Percentiles rank a stretch among this genome's conserved stretches.
Evolutionary conservation across 1,284 basidiomycete genomes (phyloP).

Genomic region (Puccinia coronata): DNA sequence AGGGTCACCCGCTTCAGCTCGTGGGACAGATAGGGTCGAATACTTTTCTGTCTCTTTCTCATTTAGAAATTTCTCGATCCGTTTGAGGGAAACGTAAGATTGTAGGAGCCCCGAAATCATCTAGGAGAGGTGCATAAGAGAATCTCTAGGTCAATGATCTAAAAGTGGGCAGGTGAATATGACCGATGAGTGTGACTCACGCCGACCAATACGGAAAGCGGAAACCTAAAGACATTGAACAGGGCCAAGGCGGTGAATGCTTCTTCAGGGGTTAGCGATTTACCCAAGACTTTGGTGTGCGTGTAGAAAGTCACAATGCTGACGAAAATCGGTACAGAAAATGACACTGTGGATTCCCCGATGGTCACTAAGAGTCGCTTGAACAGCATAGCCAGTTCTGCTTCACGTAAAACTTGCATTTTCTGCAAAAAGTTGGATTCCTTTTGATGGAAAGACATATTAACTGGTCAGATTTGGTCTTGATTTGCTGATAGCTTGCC

Average conservation of each 20-base stretch:
- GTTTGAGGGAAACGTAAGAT: conserved; percentile 57
- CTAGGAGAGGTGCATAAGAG: not conserved
- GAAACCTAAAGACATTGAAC: conserved; percentile 63
- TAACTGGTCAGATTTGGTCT: conserved; percentile 60
- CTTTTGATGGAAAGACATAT: conserved; percentile 55
- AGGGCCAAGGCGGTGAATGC: conserved; percentile 64
- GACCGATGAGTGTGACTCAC: not conserved
- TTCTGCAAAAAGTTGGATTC: conserved; percentile 60
- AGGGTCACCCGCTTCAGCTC: conserved; percentile 56
- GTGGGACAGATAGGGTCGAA: conserved; percentile 59
- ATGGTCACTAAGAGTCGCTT: conserved; percentile 25
- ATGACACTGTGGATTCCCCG: conserved; percentile 59
- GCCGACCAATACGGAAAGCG: conserved; percentile 51
- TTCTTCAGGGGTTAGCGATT: conserved; percentile 59
- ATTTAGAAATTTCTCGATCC: conserved; percentile 62
- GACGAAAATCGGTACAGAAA: conserved; percentile 62
- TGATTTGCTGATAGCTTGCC: not conserved
- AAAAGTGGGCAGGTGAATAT: not conserved
- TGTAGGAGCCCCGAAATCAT: conserved; percentile 49
- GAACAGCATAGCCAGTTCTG: conserved; percentile 55
- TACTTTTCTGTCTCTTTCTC: conserved; percentile 66
- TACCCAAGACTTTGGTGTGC: conserved; percentile 60
- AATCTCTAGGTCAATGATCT: not conserved
- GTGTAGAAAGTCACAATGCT: conserved; percentile 62
- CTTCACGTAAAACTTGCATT: conserved; percentile 62